Conservation (phyloP, 2,329 filamentous ascomycete genomes). For the Paraphoma sp. region DNA sequence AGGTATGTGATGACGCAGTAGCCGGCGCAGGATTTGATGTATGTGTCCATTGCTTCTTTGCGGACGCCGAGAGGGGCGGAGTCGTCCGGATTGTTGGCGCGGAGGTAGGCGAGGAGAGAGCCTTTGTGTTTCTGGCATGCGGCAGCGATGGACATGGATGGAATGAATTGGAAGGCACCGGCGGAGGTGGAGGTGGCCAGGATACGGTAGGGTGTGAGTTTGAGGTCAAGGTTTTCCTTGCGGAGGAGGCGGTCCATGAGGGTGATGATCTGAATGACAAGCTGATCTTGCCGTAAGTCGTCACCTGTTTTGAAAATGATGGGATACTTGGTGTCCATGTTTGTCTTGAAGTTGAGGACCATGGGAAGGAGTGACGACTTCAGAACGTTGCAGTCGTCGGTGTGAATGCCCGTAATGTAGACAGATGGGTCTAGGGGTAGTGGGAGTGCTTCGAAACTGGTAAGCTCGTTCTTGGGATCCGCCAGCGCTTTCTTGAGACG, state of each 20-base stretch:
- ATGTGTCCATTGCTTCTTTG: slow-evolving; percentile 92
- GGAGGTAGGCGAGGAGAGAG: slow-evolving; percentile 79
- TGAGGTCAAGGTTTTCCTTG: slow-evolving; percentile 95
- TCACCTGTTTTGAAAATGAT: slow-evolving; percentile 98
- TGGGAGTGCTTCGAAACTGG: slow-evolving; percentile 82
- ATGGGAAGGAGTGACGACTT: slow-evolving; percentile 94
- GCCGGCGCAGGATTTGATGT: slow-evolving; percentile 92
- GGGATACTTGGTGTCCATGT: slow-evolving; percentile 78
- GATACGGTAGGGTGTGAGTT: slow-evolving; percentile 94
- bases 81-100: slow-evolving; percentile 87
- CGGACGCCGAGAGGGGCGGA: slow-evolving; percentile 82
- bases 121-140: slow-evolving; percentile 86
- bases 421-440: slow-evolving; percentile 88
- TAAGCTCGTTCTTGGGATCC: slow-evolving; percentile 89
- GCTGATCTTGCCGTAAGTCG: slow-evolving; percentile 93
- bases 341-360: slow-evolving; percentile 87
- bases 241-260: slow-evolving; percentile 95
- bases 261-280: slow-evolving; percentile 97
- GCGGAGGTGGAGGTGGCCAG: slow-evolving; percentile 89
- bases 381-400: slow-evolving; percentile 89
- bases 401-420: slow-evolving; percentile 77
- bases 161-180: slow-evolving; percentile 92
- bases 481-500: slow-evolving; percentile 82
- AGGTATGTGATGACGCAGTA: slow-evolving; percentile 99
- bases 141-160: slow-evolving; percentile 81